Base-by-base conservation (phyloP, 768 basidiomycete species). In the Mycena albidolilacea region DNA sequence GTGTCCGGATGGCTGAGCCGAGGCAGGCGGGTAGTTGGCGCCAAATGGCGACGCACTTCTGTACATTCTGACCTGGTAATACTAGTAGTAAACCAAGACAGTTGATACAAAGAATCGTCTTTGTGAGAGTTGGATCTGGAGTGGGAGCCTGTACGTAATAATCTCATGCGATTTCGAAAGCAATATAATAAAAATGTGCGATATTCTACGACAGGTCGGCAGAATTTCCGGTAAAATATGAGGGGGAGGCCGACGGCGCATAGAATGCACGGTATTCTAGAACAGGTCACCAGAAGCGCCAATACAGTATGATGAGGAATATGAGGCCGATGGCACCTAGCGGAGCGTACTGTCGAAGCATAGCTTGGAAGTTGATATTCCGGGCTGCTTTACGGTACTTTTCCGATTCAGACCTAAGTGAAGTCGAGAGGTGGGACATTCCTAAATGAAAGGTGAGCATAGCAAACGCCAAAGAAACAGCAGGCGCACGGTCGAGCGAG, bases 391-490 rank as follows among this genome's bases (percentile, higher is more conserved):
- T 97, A 62, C 97, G 92, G 83, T 99, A 99, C 84, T 95, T 99
- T 85, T 98, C 95, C 19, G 97, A 98, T 83, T 99, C 98, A 59
- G 97, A 94, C 59, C 96, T 92, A 46, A 99, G 87, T 8, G 96
- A 97, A 3, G 93, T 95, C 30, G 97, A 98, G 67, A 99, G 86
- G 80, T 97, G 95, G 23, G 97, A 98, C 98, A 99, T 99, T 80
- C 94, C 97, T 97, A 77, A 14, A 70, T 21, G 23, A 67, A 19
- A 7, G 21, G 67, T 72, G 41, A 72, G 72, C 30, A 77, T 14
- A 19, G 1, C 52, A 41, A 60, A 30, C 48, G 23, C 54, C 55
- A 67, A 59, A 39, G 23, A 37, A 62, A 39, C 8, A 17, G 14
- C n/a, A 74, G 50, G 46, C 94, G 77, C 79, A 97, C 98, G 88